Evolutionary conservation across 129 eudicot genomes (phyloP).

Genomic region (Chrysanthemum makinoi): DNA sequence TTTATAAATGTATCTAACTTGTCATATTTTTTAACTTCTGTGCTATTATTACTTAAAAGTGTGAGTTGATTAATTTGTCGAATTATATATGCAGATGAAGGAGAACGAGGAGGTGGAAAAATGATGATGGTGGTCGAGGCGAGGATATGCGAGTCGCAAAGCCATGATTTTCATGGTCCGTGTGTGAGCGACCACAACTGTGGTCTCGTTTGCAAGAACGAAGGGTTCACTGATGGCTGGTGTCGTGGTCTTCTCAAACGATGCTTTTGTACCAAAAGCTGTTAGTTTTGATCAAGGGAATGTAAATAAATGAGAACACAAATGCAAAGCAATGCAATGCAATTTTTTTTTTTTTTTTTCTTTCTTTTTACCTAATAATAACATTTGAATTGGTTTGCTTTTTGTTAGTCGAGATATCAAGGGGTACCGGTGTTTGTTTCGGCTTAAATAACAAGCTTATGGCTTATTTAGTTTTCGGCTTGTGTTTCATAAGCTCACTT

Average conservation of each 20-base stretch:
- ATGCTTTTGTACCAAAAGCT: conserved; percentile 21
- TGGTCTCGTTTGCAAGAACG: conserved; percentile 19
- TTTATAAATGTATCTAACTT: too few species aligned
- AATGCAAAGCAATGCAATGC: neutral
- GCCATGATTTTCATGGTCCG: conserved; percentile 17
- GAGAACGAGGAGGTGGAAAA: neutral
- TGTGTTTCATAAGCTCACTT: too few species aligned
- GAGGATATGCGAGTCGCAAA: conserved; percentile 20
- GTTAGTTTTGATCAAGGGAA: neutral
- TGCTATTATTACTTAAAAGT: too few species aligned
- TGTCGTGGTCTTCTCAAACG: conserved; percentile 15
- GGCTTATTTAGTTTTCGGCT: too few species aligned
- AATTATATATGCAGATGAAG: neutral
- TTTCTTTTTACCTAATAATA: neutral
- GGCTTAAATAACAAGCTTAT: too few species aligned
- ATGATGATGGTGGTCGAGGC: neutral
- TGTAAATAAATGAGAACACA: neutral
- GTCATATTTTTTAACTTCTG: too few species aligned
- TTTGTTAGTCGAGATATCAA: too few species aligned
- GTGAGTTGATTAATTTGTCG: neutral
- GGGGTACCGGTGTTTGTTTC: too few species aligned
- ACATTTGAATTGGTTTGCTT: neutral
- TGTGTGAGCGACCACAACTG: conserved; percentile 20
- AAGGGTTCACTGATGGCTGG: conserved; percentile 1
- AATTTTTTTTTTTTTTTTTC: too few species aligned